Percentiles rank a stretch among this genome's conserved stretches.
phyloP scores from a whole-genome alignment of 176 grass and related monocot genomes.

The Alloteropsis semialata region DNA sequence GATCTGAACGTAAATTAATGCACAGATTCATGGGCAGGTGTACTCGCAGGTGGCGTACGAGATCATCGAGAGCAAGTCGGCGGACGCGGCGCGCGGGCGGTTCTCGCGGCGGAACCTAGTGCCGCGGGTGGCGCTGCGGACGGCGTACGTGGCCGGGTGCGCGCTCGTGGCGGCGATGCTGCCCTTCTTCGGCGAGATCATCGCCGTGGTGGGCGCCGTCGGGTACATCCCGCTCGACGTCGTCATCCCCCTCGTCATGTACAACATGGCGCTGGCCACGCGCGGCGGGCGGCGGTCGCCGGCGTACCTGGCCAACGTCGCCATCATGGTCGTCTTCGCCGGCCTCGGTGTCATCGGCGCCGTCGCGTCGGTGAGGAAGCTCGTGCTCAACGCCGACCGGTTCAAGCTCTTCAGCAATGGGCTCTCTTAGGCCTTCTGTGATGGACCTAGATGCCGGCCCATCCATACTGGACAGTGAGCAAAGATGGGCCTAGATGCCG shows the following conservation, averaged over 20 bases:
- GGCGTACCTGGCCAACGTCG: slow-evolving; percentile 51
- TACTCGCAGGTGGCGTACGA: slow-evolving; percentile 92
- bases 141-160: slow-evolving; percentile 54
- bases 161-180: slow-evolving; percentile 73
- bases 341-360: slow-evolving; percentile 69
- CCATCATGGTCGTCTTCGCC: slow-evolving; percentile 72
- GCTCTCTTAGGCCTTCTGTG: not conserved
- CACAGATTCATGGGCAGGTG: slow-evolving; percentile 14
- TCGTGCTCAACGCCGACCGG: slow-evolving; percentile 63
- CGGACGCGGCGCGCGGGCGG: slow-evolving; percentile 47
- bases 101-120: slow-evolving; percentile 68
- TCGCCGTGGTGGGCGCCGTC: slow-evolving; percentile 66
- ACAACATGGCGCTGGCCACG: slow-evolving; percentile 66
- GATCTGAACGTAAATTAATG: too few species aligned
- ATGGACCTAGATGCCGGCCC: not conserved
- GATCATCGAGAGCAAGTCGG: slow-evolving; percentile 83
- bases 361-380: slow-evolving; percentile 65
- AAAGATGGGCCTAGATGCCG: too few species aligned
- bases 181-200: slow-evolving; percentile 85
- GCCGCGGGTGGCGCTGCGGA: slow-evolving; percentile 58
- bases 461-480: too few species aligned
- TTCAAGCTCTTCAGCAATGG: slow-evolving; percentile 73
- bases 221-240: slow-evolving; percentile 86
- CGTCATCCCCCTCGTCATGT: slow-evolving; percentile 76
- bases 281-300: slow-evolving; percentile 12